Percentiles rank a stretch among this genome's conserved stretches.
These are phyloP conservation scores for Cryptococcus sp. DNA, from an alignment of 1,284 basidiomycete species.

Conservation along the genomic window DNA sequence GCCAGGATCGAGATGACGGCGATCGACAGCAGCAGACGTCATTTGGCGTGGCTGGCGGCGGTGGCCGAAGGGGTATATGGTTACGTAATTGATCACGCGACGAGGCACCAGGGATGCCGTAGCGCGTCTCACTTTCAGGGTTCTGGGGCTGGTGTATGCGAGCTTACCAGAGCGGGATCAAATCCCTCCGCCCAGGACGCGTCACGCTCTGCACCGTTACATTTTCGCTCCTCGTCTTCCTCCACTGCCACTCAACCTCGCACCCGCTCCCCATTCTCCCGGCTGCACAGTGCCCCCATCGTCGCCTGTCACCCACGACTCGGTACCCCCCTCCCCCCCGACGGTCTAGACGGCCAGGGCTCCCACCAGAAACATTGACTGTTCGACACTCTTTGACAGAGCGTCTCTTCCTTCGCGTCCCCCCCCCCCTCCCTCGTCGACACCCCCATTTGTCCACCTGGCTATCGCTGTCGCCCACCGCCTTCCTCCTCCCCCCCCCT, in stretches of 20 bases:
- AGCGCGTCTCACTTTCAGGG: neutral
- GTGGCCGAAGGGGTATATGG: too few relatives aligned
- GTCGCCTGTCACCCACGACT: neutral
- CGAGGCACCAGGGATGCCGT: neutral
- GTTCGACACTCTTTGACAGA: conserved; percentile 18
- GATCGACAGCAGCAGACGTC: too few relatives aligned
- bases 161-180: neutral
- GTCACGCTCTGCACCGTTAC: neutral
- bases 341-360: conserved; percentile 1
- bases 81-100: too few relatives aligned
- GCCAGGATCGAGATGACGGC: too few relatives aligned
- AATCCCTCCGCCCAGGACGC: too few relatives aligned
- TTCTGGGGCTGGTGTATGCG: neutral
- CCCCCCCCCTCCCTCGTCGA: neutral
- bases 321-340: too few relatives aligned
- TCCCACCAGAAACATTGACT: conserved; percentile 6
- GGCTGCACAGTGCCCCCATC: neutral
- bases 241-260: too few relatives aligned
- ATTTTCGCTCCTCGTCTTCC: neutral
- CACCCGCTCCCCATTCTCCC: too few relatives aligned
- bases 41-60: too few relatives aligned
- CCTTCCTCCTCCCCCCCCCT: neutral
- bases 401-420: neutral
- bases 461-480: neutral
- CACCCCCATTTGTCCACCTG: too few relatives aligned